phyloP scores from a whole-genome alignment of 1,284 basidiomycete genomes.

The Apiotrichum siamense region DNA sequence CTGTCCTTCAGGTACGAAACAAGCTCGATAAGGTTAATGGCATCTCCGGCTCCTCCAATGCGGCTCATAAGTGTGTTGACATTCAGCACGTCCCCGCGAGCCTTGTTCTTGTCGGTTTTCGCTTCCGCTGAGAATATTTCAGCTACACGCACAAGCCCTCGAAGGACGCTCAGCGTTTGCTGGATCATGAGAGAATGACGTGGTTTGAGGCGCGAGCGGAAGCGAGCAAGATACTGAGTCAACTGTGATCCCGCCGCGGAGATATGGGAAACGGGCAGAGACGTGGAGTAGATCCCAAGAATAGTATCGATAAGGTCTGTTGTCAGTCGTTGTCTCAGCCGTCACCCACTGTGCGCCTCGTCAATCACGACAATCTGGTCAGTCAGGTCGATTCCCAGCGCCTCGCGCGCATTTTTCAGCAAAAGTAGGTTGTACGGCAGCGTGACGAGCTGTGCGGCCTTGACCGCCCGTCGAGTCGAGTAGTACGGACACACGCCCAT shows the following conservation, averaged over 20 bases:
- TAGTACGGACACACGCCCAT: slow-evolving; percentile 86
- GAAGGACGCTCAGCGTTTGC: slow-evolving; percentile 19
- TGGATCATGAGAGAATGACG: neutral
- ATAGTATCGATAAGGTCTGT: slow-evolving; percentile 80
- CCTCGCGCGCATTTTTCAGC: slow-evolving; percentile 75
- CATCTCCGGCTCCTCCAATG: slow-evolving; percentile 59
- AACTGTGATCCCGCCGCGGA: neutral
- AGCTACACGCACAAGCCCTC: slow-evolving; percentile 59
- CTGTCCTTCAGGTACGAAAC: slow-evolving; percentile 76
- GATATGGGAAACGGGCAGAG: slow-evolving; percentile 51
- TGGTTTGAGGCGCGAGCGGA: slow-evolving; percentile 39
- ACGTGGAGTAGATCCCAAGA: slow-evolving; percentile 73
- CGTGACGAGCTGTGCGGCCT: slow-evolving; percentile 83
- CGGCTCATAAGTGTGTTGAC: slow-evolving; percentile 57
- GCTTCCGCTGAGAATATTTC: slow-evolving; percentile 51
- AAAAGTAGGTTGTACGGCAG: slow-evolving; percentile 91
- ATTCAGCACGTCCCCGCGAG: slow-evolving; percentile 37
- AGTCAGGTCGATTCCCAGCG: slow-evolving; percentile 74
- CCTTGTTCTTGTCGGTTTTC: slow-evolving; percentile 22
- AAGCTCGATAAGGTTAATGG: slow-evolving; percentile 71
- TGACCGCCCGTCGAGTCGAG: slow-evolving; percentile 76
- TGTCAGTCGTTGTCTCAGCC: neutral
- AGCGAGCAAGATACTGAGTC: slow-evolving; percentile 50
- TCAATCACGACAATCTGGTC: slow-evolving; percentile 86
- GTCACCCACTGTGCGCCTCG: slow-evolving; percentile 83